A percentile compares a stretch with the other conserved stretches of the same genome.
phyloP scores from a whole-genome alignment of 805 yeast species.

The Dipodascopsis uninucleata region DNA sequence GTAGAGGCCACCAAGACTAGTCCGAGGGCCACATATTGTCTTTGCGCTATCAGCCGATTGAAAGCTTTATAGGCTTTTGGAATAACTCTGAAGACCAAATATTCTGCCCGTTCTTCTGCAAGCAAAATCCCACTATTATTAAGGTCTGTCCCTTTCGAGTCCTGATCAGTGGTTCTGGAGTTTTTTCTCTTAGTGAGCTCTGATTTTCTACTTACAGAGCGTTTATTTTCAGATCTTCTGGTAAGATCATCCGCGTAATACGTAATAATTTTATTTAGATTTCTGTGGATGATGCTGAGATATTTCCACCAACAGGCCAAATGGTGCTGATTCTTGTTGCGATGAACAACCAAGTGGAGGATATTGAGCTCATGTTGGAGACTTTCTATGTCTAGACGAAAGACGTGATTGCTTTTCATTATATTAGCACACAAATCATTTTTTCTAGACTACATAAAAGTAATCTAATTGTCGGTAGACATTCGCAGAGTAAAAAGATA shows the following conservation, averaged over 20 bases:
- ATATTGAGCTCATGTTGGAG: constrained; percentile 52
- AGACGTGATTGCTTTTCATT: too few species aligned
- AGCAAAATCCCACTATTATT: too few species aligned
- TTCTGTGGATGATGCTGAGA: constrained; percentile 59
- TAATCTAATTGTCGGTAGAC: too few species aligned
- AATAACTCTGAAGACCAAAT: constrained; percentile 11
- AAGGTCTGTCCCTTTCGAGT: too few species aligned
- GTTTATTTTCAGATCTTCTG: too few species aligned
- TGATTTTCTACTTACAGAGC: too few species aligned
- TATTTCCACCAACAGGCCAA: constrained; percentile 73
- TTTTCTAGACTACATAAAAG: too few species aligned
- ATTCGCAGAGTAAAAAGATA: too few species aligned
- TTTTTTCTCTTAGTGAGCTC: too few species aligned
- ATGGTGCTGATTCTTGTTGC: constrained; percentile 75
- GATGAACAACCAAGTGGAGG: constrained; percentile 60
- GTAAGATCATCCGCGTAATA: neutral
- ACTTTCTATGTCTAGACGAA: too few species aligned
- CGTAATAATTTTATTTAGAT: constrained; percentile 6
- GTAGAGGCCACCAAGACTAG: constrained; percentile 13
- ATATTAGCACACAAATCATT: too few species aligned
- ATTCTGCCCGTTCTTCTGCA: constrained; percentile 12
- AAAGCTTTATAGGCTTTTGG: constrained; percentile 25
- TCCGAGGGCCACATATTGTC: constrained; percentile 17
- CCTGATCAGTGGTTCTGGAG: too few species aligned
- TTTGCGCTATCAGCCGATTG: constrained; percentile 11